Base-by-base conservation (phyloP, 768 basidiomycete species). In the Favolaschia claudopus region DNA sequence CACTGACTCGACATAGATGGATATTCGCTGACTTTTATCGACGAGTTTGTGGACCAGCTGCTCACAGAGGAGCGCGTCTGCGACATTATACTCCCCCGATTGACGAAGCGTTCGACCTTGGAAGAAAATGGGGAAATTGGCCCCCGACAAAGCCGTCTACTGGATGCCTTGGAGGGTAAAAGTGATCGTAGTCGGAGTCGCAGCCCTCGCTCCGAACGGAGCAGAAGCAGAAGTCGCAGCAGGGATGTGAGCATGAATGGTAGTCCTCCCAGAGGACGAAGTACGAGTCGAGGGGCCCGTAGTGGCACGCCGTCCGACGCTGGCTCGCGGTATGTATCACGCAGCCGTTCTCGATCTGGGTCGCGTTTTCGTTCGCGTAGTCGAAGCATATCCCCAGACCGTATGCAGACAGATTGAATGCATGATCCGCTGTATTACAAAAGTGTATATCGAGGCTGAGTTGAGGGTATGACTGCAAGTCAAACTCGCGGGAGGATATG, bases 41-140 rank as follows among this genome's bases (percentile, higher is more conserved):
- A 99, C 72, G 93, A 97, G 72, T 99, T 93, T 70, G 82, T 95
- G 37, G 88, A 98, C 72, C 79, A 85, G 39, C 81, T 99, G 10
- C 77, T 99, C 29, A 86, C 82, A 5, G 90, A 96, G 70, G 97
- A 99, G 60, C 85, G 95, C 56, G 96, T 95, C 6, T 99, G 96
- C 74, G 97, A 99, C 76, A 92, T 94, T 67, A 98, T 99, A 67
- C 77, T 99, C 40, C 97, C 97, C 15, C 88, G 97, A 45, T 75
- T 98, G 60, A 85, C 87, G 9, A 95, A 92, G 77, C 85, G 97
- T 20, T 84, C 87, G 49, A 87, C 92, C 3, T 77, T 99, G 24
- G 97, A 99, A 77, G 96, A 99, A 70, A 92, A 88, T 19, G 91
- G 92, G 38, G 95, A 98, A 8, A 82, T 99, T 22, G 89, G 89